A percentile compares a stretch with the other conserved stretches of the same genome.
These are phyloP conservation scores for Mycena maculata DNA, from an alignment of 768 basidiomycete species.

Conservation along the genomic window DNA sequence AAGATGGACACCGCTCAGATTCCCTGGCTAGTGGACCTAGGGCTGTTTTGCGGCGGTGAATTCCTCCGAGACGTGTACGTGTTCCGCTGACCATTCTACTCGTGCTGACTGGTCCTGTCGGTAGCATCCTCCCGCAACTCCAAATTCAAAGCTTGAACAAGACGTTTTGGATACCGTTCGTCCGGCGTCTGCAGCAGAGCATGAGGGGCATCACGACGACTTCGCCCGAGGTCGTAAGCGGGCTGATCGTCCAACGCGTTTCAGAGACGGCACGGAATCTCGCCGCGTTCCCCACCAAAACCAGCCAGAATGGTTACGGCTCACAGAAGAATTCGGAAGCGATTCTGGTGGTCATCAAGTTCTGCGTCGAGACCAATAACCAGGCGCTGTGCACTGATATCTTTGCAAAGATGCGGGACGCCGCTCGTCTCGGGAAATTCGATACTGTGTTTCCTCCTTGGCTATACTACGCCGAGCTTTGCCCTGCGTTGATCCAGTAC, in stretches of 20 bases:
- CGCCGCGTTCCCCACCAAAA: constrained; percentile 26
- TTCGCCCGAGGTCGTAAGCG: background rate
- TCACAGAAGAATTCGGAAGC: constrained; percentile 6
- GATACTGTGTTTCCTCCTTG: constrained; percentile 18
- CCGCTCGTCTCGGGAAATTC: background rate
- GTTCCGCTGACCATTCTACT: background rate
- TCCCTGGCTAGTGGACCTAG: constrained; percentile 31
- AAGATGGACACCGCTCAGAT: constrained; percentile 28
- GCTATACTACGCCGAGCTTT: constrained; percentile 29
- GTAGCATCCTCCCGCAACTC: constrained; percentile 29
- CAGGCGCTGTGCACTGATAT: constrained; percentile 6
- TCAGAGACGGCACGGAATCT: constrained; percentile 19
- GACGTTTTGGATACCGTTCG: constrained; percentile 26
- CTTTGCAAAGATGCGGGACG: constrained; percentile 28
- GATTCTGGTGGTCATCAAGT: constrained; percentile 22
- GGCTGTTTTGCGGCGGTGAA: constrained; percentile 20
- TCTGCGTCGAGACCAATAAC: constrained; percentile 24
- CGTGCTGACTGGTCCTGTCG: background rate
- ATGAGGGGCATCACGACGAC: background rate
- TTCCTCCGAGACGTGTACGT: constrained; percentile 29
- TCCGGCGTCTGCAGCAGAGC: constrained; percentile 4
- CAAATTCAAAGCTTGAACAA: constrained; percentile 16
- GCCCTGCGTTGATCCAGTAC: background rate
- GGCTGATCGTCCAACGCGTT: constrained; percentile 19
- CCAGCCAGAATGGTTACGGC: background rate